These are phyloP conservation scores for Penicillium parvum DNA, from an alignment of 495 filamentous ascomycete genomes.

Conservation along the genomic window DNA sequence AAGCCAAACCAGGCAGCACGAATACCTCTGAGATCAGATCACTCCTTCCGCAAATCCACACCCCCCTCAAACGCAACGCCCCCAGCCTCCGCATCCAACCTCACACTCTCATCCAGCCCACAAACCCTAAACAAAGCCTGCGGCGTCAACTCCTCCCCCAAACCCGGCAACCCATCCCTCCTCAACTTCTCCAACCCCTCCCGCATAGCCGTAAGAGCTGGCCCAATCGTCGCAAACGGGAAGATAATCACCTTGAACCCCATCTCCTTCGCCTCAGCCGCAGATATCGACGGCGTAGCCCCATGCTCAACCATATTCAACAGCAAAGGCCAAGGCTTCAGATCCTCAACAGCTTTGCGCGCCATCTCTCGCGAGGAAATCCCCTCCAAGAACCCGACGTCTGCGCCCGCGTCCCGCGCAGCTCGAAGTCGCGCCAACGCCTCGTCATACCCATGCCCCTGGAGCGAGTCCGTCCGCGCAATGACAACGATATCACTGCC, in stretches of 20 bases:
- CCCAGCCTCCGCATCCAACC: slow-evolving; percentile 54
- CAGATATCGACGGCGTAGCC: slow-evolving; percentile 54
- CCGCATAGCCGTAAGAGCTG: slow-evolving; percentile 49
- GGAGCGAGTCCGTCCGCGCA: slow-evolving; percentile 63
- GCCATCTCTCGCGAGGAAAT: slow-evolving; percentile 37
- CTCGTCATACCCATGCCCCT: slow-evolving; percentile 58
- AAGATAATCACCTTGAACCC: slow-evolving; percentile 64
- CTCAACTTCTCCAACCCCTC: slow-evolving; percentile 47
- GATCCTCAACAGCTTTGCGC: slow-evolving; percentile 38
- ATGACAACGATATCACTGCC: slow-evolving; percentile 63
- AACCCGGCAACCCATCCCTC: slow-evolving; percentile 42
- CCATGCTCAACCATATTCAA: slow-evolving; percentile 66
- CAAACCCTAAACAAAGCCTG: slow-evolving; percentile 55
- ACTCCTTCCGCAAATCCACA: slow-evolving; percentile 27
- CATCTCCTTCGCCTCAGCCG: slow-evolving; percentile 52
- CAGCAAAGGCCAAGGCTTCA: slow-evolving; percentile 57
- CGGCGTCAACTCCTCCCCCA: slow-evolving; percentile 45
- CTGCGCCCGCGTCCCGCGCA: slow-evolving; percentile 55
- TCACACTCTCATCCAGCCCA: slow-evolving; percentile 54
- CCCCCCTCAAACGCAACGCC: slow-evolving; percentile 45
- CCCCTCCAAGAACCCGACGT: slow-evolving; percentile 58
- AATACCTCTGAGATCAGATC: background rate
- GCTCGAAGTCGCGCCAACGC: slow-evolving; percentile 51
- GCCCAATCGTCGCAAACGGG: slow-evolving; percentile 50
- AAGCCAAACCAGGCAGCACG: background rate